Base-by-base conservation (phyloP, 1,139 yeast species). In the Yamadazyma pseudoaaseri region DNA sequence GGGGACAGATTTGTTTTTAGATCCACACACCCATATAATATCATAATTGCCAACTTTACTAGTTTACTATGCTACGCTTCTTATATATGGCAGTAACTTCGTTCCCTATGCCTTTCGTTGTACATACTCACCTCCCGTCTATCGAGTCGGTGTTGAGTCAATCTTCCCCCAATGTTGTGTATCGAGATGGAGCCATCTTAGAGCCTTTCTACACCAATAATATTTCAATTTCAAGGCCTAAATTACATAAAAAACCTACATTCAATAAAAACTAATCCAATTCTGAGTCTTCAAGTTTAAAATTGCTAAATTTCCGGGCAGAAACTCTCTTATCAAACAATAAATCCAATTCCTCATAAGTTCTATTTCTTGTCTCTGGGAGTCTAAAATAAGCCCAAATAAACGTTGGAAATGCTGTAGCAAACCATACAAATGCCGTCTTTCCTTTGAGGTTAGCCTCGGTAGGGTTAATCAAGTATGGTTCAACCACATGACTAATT, bases 401-500 rank as follows among this genome's bases (percentile, higher is more conserved):
- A 11, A 51, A 47, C 2, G 52, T 47, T 9, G 56, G 56, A 6
- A 52, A 35, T 6, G 59, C 58, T 34, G 73, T 55, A 1, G 70
- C 82, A 18, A 73, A 76, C 59, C 59, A 55, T 12, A 52, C 49
- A 36, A 48, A 55, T 2, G 50, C 60, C 10, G 60, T 54, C 37
- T 52, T 52, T 16, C 57, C 60, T 30, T 39, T 50, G 31, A 51
- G 45, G 29, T 53, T 48, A 15, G 52, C 54, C 14, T 47, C 41
- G 9, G 44, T 43, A 5, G 59, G 59, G 31, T 53, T 54, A 28
- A 55, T 51, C 20, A 55, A 42, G 32, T 55, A 53, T 9, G 60
- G 60, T 35, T 52, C 56, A 20, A 52, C 50, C 11, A 54, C 40
- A 26, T 44, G 45, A 10, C 54, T 44, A 20, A 50, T 33, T 34